Evolutionary conservation across 805 yeast genomes (phyloP), one percentile per base, ranked within the genome.

Genomic region (Maudiozyma pseudohumilis): DNA sequence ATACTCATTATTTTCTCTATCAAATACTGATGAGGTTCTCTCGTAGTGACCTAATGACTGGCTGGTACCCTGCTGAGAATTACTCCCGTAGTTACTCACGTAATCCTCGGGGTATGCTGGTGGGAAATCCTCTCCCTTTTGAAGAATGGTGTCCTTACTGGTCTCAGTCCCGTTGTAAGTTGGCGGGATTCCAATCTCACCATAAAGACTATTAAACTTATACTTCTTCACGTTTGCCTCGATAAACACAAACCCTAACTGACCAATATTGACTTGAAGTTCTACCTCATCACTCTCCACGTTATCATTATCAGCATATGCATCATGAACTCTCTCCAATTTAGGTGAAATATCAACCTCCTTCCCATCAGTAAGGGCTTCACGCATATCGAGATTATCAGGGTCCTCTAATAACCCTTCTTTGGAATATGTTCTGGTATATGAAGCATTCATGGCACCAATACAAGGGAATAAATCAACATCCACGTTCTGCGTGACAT

Each of bases 191-290:
- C 71, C 71, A 42, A 66, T 65, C 2, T 62, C 65, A 4, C 71
- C 71, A 43, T 43, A 55, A 4, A 59, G 54, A 22, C 60, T 49
- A 19, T 56, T 94, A 59, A 77, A 80, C 12, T 87, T 87, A 83
- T 89, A 83, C 53, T 80, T 82, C 51, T 83, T 82, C 18, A 83
- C 88, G 59, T 83, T 83, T 0, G 79, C 94, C 54, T 83, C 92
- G 34, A 83, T 81, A 52, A 77, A 81, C 2, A 83, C 89, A 58
- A 66, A 83, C 2, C 94, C 94, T 32, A 72, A 55, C 55, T 82
- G 89, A 1, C 94, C 94, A 35, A 83, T 49, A 50, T 79, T 83
- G 3, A 80, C 81, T 45, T 77, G 82, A 21, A 80, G 44, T 34
- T 56, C 59, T 19, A 53, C 51, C 34, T 52, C 55, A 32, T 52